A percentile compares a stretch with the other conserved stretches of the same genome.
These are phyloP conservation scores for Gnaphalium uliginosum DNA, from an alignment of 129 eudicot genomes.

Conservation along the genomic window DNA sequence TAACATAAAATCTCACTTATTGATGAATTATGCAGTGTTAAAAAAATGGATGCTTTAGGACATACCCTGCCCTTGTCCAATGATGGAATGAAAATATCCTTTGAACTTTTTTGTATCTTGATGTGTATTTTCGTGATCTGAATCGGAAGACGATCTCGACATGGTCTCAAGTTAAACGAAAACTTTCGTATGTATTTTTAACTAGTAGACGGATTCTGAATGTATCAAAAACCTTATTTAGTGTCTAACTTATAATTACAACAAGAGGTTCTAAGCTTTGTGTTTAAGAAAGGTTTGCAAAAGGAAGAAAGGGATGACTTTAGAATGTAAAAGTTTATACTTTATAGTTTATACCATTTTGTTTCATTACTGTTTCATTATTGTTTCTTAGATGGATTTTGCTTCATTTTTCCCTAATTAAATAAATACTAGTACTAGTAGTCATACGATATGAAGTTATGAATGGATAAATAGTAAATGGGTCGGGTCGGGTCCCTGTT, in stretches of 20 bases:
- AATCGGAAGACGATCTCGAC: slow-evolving; percentile 60
- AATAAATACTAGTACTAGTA: background rate
- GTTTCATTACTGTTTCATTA: background rate
- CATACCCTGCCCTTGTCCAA: slow-evolving; percentile 74
- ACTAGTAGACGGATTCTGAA: background rate
- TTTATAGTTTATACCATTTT: slow-evolving; percentile 1
- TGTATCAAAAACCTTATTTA: background rate
- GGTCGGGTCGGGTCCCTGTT: background rate
- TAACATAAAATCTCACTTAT: background rate
- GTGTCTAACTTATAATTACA: slow-evolving; percentile 17
- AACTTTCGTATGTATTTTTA: background rate
- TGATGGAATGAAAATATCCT: slow-evolving; percentile 53
- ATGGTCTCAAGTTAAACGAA: slow-evolving; percentile 28
- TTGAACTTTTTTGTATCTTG: slow-evolving; percentile 43
- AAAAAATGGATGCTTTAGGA: background rate
- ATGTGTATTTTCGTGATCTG: slow-evolving; percentile 39
- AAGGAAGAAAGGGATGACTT: slow-evolving; percentile 81
- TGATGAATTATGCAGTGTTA: background rate
- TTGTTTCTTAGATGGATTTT: background rate
- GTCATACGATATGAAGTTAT: background rate
- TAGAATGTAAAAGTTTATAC: slow-evolving; percentile 31
- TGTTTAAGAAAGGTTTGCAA: slow-evolving; percentile 39
- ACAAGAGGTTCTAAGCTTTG: slow-evolving; percentile 49
- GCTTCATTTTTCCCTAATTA: background rate
- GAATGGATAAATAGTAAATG: background rate